A percentile compares a stretch with the other conserved stretches of the same genome.
These are phyloP conservation scores for Tuber brumale DNA, from an alignment of 495 filamentous ascomycete species.

Conservation along the genomic window DNA sequence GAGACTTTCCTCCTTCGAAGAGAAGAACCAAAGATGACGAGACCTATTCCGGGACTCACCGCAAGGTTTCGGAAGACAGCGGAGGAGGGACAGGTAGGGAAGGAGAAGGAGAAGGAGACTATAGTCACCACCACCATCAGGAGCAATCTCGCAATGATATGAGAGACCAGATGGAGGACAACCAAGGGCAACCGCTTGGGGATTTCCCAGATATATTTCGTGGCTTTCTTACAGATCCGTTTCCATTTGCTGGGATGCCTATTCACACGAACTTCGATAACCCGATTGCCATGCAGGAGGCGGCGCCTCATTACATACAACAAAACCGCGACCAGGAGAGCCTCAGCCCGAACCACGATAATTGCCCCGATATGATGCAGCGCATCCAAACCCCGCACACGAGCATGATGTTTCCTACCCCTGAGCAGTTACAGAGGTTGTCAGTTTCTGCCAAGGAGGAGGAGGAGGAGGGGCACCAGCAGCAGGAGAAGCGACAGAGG, in stretches of 20 bases:
- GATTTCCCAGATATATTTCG: slow-evolving; percentile 35
- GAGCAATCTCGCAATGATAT: not conserved
- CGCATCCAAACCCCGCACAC: slow-evolving; percentile 11
- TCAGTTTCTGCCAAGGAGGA: not conserved
- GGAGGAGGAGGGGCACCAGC: slow-evolving; percentile 4
- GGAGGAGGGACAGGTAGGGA: slow-evolving; percentile 36
- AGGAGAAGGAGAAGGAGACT: slow-evolving; percentile 23
- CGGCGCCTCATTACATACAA: slow-evolving; percentile 13
- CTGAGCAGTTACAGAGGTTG: slow-evolving; percentile 11
- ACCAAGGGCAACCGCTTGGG: slow-evolving; percentile 7
- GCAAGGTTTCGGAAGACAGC: not conserved
- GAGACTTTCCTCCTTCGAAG: slow-evolving; percentile 20
- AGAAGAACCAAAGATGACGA: not conserved
- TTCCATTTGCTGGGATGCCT: slow-evolving; percentile 32
- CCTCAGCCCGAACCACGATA: slow-evolving; percentile 15
- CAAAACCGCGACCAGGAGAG: slow-evolving; percentile 9
- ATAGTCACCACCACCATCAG: slow-evolving; percentile 8
- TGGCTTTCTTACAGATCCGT: slow-evolving; percentile 23
- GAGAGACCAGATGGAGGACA: slow-evolving; percentile 8
- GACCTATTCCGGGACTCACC: not conserved
- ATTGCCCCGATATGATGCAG: slow-evolving; percentile 12
- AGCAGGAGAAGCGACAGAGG: slow-evolving; percentile 24
- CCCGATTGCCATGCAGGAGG: slow-evolving; percentile 25
- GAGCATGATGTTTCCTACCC: slow-evolving; percentile 19
- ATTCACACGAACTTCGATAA: slow-evolving; percentile 35